A percentile compares a stretch with the other conserved stretches of the same genome.
These are phyloP conservation scores for Fusarium sulawesiense DNA, from an alignment of 2,329 filamentous ascomycete genomes.

Conservation along the genomic window DNA sequence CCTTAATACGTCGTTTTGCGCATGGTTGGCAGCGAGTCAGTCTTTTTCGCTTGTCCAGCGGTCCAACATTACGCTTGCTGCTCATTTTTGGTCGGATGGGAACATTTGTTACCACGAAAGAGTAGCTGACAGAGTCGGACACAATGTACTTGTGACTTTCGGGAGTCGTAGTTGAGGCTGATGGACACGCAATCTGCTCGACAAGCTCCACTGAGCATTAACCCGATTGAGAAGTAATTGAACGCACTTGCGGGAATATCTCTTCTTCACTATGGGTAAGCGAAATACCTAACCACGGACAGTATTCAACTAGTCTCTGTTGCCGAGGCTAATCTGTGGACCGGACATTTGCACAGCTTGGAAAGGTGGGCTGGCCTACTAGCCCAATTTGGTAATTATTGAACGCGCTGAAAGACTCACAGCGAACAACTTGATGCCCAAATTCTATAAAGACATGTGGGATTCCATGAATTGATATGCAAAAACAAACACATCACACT, in stretches of 20 bases:
- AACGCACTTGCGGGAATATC: background rate
- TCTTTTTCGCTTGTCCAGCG: conserved; percentile 44
- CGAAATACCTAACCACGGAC: background rate
- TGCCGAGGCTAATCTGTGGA: too few relatives aligned
- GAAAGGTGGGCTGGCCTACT: background rate
- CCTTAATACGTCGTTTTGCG: conserved; percentile 45
- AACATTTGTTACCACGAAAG: accelerated
- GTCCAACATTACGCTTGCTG: conserved; percentile 36
- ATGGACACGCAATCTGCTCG: background rate
- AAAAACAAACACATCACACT: background rate
- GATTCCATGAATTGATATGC: background rate
- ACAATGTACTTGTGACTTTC: too few relatives aligned
- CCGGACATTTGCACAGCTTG: too few relatives aligned
- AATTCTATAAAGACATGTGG: background rate
- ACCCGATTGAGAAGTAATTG: conserved; percentile 22
- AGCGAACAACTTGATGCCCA: accelerated
- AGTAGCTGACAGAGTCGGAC: too few relatives aligned
- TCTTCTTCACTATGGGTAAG: background rate
- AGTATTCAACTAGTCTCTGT: too few relatives aligned
- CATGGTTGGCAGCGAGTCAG: conserved; percentile 45
- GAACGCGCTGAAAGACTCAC: background rate
- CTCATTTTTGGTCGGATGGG: background rate
- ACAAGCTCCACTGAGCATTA: background rate
- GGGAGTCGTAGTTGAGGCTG: too few relatives aligned
- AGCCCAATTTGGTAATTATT: conserved; percentile 3